These are phyloP conservation scores for Sporothrix humicola DNA, from an alignment of 2,329 filamentous ascomycete species.

Conservation along the genomic window DNA sequence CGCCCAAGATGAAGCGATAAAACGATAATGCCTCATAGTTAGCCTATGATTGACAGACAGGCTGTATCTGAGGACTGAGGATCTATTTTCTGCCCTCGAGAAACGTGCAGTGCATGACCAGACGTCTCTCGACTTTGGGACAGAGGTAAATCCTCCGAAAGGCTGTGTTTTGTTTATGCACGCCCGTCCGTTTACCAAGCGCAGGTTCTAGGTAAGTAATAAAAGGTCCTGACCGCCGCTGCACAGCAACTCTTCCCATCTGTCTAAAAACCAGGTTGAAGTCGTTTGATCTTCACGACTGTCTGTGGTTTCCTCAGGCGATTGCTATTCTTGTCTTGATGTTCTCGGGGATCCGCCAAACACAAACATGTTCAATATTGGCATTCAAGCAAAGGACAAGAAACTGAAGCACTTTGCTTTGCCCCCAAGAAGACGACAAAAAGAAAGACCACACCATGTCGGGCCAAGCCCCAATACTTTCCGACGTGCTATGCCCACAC, in stretches of 20 bases:
- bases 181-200: not conserved
- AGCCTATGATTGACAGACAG: not conserved
- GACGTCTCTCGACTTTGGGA: conserved; percentile 4
- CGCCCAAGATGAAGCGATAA: not conserved
- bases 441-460: not conserved
- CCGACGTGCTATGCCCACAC: conserved; percentile 7
- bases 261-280: not conserved
- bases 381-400: too few relatives aligned
- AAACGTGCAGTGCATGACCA: conserved; percentile 17
- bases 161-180: conserved; percentile 26
- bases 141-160: conserved; percentile 1
- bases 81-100: not conserved
- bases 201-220: not conserved
- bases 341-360: not conserved
- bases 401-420: not conserved
- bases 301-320: not conserved
- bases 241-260: not conserved
- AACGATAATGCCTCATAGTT: conserved; percentile 28
- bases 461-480: conserved; percentile 18
- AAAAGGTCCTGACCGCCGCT: not conserved
- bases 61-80: too few relatives aligned
- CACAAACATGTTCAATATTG: not conserved
- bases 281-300: conserved; percentile 19
- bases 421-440: conserved; percentile 1
- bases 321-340: not conserved